Conservation (phyloP, 192 early-diverging fungal genomes). For the Gonapodya prolifera region DNA sequence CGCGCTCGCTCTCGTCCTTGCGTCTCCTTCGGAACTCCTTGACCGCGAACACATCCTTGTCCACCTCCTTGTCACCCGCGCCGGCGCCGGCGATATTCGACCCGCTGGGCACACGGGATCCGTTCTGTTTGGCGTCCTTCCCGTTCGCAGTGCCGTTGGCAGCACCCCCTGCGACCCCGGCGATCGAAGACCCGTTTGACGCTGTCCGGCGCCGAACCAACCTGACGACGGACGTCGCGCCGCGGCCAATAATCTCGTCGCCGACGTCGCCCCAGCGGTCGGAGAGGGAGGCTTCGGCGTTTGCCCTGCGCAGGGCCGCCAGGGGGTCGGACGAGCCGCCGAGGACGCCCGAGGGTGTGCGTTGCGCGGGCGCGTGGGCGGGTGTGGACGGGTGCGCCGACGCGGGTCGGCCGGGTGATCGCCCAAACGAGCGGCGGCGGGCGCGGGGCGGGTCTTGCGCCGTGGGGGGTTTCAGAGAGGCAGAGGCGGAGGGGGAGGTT, state of each 20-base stretch:
- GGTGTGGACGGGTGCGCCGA: not conserved
- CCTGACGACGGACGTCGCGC: not conserved
- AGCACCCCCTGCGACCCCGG: not conserved
- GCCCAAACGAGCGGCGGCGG: not conserved
- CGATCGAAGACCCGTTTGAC: not conserved
- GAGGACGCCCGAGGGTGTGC: not conserved
- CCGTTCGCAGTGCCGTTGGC: not conserved
- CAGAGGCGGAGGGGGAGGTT: not conserved
- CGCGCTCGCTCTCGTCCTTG: slow-evolving; percentile 49
- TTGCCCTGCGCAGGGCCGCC: not conserved
- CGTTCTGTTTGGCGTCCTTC: not conserved
- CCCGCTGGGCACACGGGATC: not conserved
- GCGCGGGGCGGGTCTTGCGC: not conserved
- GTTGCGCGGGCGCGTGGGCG: not conserved
- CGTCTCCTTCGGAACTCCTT: slow-evolving; percentile 63
- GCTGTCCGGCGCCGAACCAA: not conserved
- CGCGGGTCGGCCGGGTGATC: not conserved
- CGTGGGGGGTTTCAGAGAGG: too few species aligned
- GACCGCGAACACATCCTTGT: not conserved
- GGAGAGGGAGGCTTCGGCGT: not conserved
- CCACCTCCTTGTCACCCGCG: not conserved
- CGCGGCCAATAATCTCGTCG: not conserved
- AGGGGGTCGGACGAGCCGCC: not conserved
- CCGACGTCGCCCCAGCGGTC: not conserved
- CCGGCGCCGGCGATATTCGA: not conserved